Base-by-base conservation (phyloP, 225 moss, liverwort and hornwort species). In the Bryum argenteum region DNA sequence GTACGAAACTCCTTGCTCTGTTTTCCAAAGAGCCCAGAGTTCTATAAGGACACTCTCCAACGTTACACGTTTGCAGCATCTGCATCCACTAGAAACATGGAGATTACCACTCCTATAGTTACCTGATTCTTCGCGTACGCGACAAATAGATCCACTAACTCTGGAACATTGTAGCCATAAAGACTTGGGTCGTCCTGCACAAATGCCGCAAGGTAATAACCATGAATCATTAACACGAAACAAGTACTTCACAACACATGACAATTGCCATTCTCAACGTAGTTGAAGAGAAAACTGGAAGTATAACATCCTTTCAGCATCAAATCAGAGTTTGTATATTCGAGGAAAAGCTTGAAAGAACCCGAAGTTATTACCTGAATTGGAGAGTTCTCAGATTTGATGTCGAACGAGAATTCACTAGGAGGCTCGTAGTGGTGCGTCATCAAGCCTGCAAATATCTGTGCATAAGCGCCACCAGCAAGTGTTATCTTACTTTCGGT, bases 381-480 rank as follows among this genome's bases (percentile, higher is more conserved):
- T 18, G 88, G 83, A 51, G 92, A 80, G 44, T 63, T 76, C 58
- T 47, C 61, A 28, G 90, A 92, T 23, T 69, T 22, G 45, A 92
- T 91, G 51, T 94, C 98, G 76, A 77, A 98, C 23, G 37, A 76
- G 70, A 98, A 98, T 63, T 90, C 94, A 18, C 17, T 56, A 58
- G 98, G 98, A 61, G 94, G 81, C 44, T 82, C 75, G 73, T 98
- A 98, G 60, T 98, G 98, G 63, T 98, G 81, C 24, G 82, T 73
- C 82, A 98, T 83, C 71, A 94, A 78, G 73, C 94, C 94, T 77
- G 89, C 82, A 76, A 98, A 98, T 63, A 98, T 85, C 93, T 93
- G 85, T 61, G 45, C 13, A 72, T 22, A 38, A 63, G 24, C 37
- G 33, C 56, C 65, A 65, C 40, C 48, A 65, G 42, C 66, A 73